phyloP scores from a whole-genome alignment of 208 protist genomes.

The Wallacemonas sp. region DNA sequence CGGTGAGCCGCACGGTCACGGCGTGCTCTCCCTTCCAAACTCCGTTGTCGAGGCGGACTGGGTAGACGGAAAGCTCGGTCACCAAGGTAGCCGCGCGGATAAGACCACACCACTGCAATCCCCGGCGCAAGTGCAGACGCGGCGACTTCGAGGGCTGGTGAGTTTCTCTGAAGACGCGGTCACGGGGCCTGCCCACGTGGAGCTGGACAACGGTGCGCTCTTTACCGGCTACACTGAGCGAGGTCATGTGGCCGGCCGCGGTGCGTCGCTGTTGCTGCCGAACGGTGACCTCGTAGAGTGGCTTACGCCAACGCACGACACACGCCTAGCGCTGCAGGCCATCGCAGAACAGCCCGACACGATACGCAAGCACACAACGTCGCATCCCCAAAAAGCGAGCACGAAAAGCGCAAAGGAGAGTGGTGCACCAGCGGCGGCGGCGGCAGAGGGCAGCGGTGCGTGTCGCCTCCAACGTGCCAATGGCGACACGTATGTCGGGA shows the following conservation, averaged over 20 bases:
- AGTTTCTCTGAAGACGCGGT: slow-evolving; percentile 20
- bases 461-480: slow-evolving; percentile 59
- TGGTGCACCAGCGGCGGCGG: too few species aligned
- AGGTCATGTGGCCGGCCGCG: slow-evolving; percentile 16
- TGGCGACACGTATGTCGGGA: slow-evolving; percentile 64
- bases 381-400: too few species aligned
- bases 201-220: slow-evolving; percentile 42
- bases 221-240: slow-evolving; percentile 40
- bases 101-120: too few species aligned
- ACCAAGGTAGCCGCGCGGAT: slow-evolving; percentile 13
- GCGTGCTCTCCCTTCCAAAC: slow-evolving; percentile 47
- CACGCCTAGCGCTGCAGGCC: neutral
- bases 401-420: too few species aligned
- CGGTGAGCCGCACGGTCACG: slow-evolving; percentile 47
- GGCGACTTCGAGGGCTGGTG: slow-evolving; percentile 17
- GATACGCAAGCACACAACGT: too few species aligned
- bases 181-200: slow-evolving; percentile 40
- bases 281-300: slow-evolving; percentile 64
- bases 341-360: too few species aligned
- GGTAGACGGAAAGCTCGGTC: slow-evolving; percentile 34
- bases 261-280: slow-evolving; percentile 34
- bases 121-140: slow-evolving; percentile 2
- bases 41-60: slow-evolving; percentile 54
- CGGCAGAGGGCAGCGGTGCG: slow-evolving; percentile 31
- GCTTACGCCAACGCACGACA: slow-evolving; percentile 12